phyloP scores from a whole-genome alignment of 2,329 filamentous ascomycete genomes.

The Paraphoma sp. region DNA sequence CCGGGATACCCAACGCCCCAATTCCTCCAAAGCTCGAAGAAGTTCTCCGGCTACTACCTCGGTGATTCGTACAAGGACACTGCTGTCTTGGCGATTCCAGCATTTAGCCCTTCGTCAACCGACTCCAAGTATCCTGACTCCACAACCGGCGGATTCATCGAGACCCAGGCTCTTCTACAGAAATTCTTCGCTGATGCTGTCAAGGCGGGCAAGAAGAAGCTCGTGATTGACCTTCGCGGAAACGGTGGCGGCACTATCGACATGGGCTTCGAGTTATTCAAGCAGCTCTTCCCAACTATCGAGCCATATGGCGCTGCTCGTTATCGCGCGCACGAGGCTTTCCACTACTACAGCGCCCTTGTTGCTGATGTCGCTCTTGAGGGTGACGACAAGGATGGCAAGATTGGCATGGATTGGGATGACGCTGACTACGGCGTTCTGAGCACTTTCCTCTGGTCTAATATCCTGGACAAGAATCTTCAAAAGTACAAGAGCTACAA shows the following conservation, averaged over 20 bases:
- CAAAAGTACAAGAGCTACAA: constrained; percentile 34
- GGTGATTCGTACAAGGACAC: constrained; percentile 47
- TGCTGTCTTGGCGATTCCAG: constrained; percentile 48
- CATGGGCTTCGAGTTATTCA: constrained; percentile 51
- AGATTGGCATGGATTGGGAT: not conserved
- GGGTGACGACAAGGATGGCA: constrained; percentile 22
- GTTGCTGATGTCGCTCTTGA: constrained; percentile 10
- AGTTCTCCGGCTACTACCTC: constrained; percentile 51
- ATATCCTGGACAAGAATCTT: constrained; percentile 18
- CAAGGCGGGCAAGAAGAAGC: constrained; percentile 57
- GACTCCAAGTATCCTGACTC: not conserved
- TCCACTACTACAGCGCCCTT: constrained; percentile 36
- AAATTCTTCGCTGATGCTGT: constrained; percentile 54
- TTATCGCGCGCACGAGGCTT: constrained; percentile 50
- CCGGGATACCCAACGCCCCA: constrained; percentile 45
- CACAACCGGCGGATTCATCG: not conserved
- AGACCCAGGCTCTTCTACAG: constrained; percentile 40
- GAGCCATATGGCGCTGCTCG: constrained; percentile 51
- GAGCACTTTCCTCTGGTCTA: constrained; percentile 20
- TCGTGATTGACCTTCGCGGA: constrained; percentile 66
- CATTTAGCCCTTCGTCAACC: constrained; percentile 31
- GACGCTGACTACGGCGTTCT: constrained; percentile 3
- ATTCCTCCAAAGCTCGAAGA: constrained; percentile 24
- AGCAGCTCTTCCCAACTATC: constrained; percentile 56
- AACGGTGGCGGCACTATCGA: constrained; percentile 62